These are phyloP conservation scores for Fusarium chlamydosporum DNA, from an alignment of 2,329 filamentous ascomycete species.

Conservation along the genomic window DNA sequence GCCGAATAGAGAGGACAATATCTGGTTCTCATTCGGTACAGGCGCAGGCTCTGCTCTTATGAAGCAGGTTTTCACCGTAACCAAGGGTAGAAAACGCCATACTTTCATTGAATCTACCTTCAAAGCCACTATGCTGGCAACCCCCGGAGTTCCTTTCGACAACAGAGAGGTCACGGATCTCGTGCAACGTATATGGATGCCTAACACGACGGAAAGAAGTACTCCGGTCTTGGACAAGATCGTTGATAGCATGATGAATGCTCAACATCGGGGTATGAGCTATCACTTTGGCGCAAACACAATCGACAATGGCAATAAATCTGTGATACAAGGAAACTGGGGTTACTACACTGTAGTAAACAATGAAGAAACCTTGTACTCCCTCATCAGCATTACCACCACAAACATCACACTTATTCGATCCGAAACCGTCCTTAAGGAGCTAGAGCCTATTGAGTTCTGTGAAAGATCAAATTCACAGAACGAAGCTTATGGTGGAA, in stretches of 20 bases:
- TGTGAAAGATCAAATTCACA: slow-evolving; percentile 28
- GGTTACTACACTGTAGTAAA: background rate
- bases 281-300: slow-evolving; percentile 23
- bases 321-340: slow-evolving; percentile 24
- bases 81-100: slow-evolving; percentile 25
- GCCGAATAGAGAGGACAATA: slow-evolving; percentile 35
- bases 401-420: slow-evolving; percentile 41
- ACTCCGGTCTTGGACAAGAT: slow-evolving; percentile 11
- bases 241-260: slow-evolving; percentile 23
- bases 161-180: slow-evolving; percentile 17
- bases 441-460: slow-evolving; percentile 11
- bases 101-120: slow-evolving; percentile 22
- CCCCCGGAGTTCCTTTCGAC: background rate
- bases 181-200: slow-evolving; percentile 19
- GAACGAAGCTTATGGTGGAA: slow-evolving; percentile 39
- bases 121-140: slow-evolving; percentile 32
- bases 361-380: background rate
- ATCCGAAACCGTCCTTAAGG: slow-evolving; percentile 19
- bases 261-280: slow-evolving; percentile 18
- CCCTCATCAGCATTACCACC: slow-evolving; percentile 14
- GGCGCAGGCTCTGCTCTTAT: slow-evolving; percentile 35
- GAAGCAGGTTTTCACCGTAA: slow-evolving; percentile 39
- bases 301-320: slow-evolving; percentile 5
- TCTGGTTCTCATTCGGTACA: slow-evolving; percentile 30
- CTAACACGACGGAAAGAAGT: slow-evolving; percentile 16